Evolutionary conservation across 345 rosid genomes (phyloP), one percentile per base, ranked within the genome.

Genomic region (Boechera divaricarpa): DNA sequence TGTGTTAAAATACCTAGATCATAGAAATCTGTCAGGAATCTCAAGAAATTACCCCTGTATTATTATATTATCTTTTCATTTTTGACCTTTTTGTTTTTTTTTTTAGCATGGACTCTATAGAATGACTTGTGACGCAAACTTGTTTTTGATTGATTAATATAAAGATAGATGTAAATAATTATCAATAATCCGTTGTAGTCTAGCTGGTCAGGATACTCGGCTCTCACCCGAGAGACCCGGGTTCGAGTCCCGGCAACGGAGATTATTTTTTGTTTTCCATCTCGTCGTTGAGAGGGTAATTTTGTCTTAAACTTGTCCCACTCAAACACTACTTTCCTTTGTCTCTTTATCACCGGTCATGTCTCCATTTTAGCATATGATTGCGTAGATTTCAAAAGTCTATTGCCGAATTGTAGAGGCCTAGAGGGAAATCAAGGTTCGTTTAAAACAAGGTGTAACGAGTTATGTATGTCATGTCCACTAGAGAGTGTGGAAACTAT

Each of bases 201-300:
- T 79, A 83, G 92, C 52, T 66, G 88, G 90, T 87, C 53, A 85
- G 90, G 91, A 85, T 87, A 87, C 83, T 86, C 82, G 89, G 90
- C 91, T 87, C 86, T 87, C 95, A 81, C 86, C 84, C 84, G 85
- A 86, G 79, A 77, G 89, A 83, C 87, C 85, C 85, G 84, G 84
- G 85, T 90, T 86, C 83, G 53, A 84, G 67, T 86, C 85, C 87
- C 85, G 86, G 86, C 87, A 84, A 83, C 82, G 86, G 88, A 86
- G 86, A 2, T 55, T 29, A 5, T 54, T 28, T 5, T 15, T 0
- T 2, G 0, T 4, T 9, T 16, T 33, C 12, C 6, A 26, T 54
- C 33, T 4, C 3, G n/a, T 15, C 18, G 5, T 57, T 7, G 2
- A 15, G 2, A 2, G 62, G 41, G 62, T 57, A 56, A 29, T 13